phyloP scores from a whole-genome alignment of 345 rosid genomes.

The Populus pruinosa region DNA sequence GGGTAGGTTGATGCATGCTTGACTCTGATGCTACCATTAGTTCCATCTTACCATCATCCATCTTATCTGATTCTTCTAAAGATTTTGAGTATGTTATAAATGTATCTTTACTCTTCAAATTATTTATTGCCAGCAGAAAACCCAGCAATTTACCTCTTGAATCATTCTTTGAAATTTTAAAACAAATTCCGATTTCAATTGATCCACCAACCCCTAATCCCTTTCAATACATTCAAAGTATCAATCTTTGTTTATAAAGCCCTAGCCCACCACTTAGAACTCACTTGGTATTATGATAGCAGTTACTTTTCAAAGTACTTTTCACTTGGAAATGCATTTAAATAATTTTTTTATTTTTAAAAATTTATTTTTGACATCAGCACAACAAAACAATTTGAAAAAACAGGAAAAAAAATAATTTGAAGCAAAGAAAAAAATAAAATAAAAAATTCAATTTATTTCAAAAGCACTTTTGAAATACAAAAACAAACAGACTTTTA shows the following conservation, averaged over 20 bases:
- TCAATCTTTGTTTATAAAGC: constrained; percentile 2
- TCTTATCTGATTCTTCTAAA: not conserved
- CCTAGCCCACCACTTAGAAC: not conserved
- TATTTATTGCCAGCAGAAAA: not conserved
- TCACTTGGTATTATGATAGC: no score
- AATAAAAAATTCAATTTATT: no score
- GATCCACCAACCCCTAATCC: not conserved
- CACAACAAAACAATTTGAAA: no score
- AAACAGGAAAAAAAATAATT: no score
- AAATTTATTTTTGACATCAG: no score
- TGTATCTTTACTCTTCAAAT: not conserved
- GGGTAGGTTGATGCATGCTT: not conserved
- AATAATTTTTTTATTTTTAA: no score
- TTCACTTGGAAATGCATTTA: no score
- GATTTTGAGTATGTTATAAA: not conserved
- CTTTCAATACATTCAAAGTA: not conserved
- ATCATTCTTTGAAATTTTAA: not conserved
- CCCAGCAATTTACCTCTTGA: not conserved
- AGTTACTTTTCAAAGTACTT: no score
- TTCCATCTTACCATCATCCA: not conserved
- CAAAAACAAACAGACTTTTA: not conserved
- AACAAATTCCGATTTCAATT: not conserved
- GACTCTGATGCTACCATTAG: not conserved
- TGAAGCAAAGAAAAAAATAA: no score
- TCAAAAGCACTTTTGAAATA: no score